Evolutionary conservation across 495 filamentous ascomycete genomes (phyloP), one percentile per base, ranked within the genome.

Genomic region (Cladorrhinum samala): DNA sequence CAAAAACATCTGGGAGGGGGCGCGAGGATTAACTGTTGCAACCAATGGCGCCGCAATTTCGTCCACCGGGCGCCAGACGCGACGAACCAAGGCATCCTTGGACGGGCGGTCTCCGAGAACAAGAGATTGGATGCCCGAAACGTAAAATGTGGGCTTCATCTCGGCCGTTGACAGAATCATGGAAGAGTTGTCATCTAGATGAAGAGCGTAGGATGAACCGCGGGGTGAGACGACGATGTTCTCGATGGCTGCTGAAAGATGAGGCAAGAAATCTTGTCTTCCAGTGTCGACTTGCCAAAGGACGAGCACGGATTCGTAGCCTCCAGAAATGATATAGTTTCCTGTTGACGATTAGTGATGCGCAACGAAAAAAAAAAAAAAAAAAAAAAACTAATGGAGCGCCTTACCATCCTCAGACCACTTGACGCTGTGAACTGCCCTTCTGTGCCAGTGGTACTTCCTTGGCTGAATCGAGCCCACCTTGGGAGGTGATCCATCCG

Each of bases 261-360:
- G 91, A 1, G 93, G 93, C 7, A 99, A 71, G 65, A 80, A 86
- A 59, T 92, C 84, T 58, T 81, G 81, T 54, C 82, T 82, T 25
- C 82, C 83, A 1, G 92, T 96, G 54, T 93, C 89, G 17, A 97
- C 69, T 66, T 99, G 93, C 91, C 91, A 99, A n/a, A 96, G 69
- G 14, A 96, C 87, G 45, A 99, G 72, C 3, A 93, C 90, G 1
- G 89, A 89, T 68, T 97, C 93, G 11, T 81, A 78, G 9, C 93
- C 94, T 53, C 93, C 93, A 38, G 93, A 97, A 27, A 98, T 84
- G 27, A 97, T 67, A 63, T 98, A 98, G 60, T 96, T 92, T n/a
- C 91, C 91, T 96, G 61, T 40, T 18, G 50, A n/a, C 13, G 9
- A 45, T 51, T 33, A 52, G 55, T 25, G 17, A 11, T 2, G 17